Conservation (phyloP, 1,139 yeast genomes). For the Starmera stellimalicola region DNA sequence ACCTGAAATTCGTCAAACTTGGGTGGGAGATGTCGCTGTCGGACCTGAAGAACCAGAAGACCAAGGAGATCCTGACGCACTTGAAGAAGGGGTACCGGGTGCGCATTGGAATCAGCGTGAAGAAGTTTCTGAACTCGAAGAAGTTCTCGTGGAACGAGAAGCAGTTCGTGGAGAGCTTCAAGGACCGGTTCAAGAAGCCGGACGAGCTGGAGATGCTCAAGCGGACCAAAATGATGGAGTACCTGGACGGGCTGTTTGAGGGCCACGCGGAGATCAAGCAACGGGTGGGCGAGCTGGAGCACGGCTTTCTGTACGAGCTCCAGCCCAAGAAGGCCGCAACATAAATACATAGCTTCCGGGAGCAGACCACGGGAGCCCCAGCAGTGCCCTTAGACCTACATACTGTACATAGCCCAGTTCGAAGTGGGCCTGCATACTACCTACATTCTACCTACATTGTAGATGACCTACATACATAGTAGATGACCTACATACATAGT, state of each 20-base stretch:
- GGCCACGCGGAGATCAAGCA: conserved; percentile 1
- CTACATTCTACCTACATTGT: too few relatives aligned
- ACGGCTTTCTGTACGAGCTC: conserved; percentile 20
- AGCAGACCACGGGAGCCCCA: too few relatives aligned
- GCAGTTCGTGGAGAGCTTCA: conserved; percentile 5
- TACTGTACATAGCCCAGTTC: too few relatives aligned
- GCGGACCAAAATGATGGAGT: conserved; percentile 7
- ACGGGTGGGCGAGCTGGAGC: conserved; percentile 6
- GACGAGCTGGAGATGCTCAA: background rate
- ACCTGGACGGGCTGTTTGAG: conserved; percentile 1
- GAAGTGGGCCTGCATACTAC: too few relatives aligned
- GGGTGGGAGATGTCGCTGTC: conserved; percentile 35
- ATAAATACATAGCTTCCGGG: too few relatives aligned
- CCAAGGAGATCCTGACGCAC: conserved; percentile 30
- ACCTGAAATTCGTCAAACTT: conserved; percentile 28
- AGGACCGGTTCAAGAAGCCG: too few relatives aligned
- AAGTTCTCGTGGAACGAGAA: conserved; percentile 9
- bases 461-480: too few relatives aligned
- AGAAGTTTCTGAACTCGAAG: conserved; percentile 13
- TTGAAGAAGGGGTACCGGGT: conserved; percentile 30
- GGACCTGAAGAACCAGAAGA: conserved; percentile 34
- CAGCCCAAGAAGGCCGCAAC: too few relatives aligned
- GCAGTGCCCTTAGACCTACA: too few relatives aligned
- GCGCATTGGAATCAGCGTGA: conserved; percentile 27
- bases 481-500: too few relatives aligned